Conservation (phyloP, 257 asterid species). For the Jaltomata sinuosa region DNA sequence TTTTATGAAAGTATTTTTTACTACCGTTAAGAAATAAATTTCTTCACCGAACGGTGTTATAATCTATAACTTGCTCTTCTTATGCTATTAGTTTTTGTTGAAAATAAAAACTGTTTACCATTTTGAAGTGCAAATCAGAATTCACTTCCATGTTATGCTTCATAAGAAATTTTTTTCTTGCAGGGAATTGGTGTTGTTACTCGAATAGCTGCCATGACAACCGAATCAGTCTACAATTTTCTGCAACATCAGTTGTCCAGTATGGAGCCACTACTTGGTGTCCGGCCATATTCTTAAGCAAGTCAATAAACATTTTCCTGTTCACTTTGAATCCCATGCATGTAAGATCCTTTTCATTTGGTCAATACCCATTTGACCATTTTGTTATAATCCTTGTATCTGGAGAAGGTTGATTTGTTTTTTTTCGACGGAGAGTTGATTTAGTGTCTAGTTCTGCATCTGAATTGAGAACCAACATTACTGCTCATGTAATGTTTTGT, state of each 20-base stretch:
- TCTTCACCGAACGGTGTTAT: neutral
- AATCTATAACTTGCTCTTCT: neutral
- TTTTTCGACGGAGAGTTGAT: neutral
- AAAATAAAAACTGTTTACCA: neutral
- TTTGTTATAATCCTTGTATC: neutral
- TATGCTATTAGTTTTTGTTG: neutral
- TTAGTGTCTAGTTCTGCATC: neutral
- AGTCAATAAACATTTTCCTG: neutral
- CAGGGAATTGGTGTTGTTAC: constrained; percentile 64
- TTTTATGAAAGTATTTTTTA: neutral
- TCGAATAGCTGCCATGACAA: constrained; percentile 72
- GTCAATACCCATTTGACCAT: neutral
- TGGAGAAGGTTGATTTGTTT: neutral
- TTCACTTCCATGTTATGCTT: neutral
- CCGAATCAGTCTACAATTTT: constrained; percentile 75
- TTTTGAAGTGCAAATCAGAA: neutral
- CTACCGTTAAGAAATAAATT: neutral
- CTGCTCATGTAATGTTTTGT: neutral
- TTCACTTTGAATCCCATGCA: neutral
- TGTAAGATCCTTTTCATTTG: neutral
- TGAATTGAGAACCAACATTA: neutral
- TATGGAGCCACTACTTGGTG: constrained; percentile 65
- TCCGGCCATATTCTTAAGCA: constrained; percentile 41
- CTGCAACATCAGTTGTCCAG: constrained; percentile 53
- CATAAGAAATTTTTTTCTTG: neutral